Conservation (phyloP, 2,329 filamentous ascomycete genomes). For the Botryosphaeria dothidea region DNA sequence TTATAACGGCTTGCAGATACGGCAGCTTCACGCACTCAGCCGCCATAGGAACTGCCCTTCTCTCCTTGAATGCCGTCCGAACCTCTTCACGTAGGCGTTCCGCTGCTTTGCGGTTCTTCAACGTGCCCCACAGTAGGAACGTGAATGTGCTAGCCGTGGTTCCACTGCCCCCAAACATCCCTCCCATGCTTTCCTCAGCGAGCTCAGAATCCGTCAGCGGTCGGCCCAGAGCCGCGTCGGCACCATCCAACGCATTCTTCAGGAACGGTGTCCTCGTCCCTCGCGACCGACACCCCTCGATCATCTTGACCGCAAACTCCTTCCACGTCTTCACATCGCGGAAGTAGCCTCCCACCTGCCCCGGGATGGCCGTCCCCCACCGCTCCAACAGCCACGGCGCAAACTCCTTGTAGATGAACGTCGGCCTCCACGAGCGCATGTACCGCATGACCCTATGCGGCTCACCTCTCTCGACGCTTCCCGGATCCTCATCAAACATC, state of each 20-base stretch:
- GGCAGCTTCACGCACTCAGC: neutral
- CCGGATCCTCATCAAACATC: neutral
- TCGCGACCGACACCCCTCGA: neutral
- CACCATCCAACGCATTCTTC: neutral
- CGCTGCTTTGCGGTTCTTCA: neutral
- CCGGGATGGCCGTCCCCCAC: neutral
- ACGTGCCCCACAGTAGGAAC: slow-evolving; percentile 3
- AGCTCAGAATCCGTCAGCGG: neutral
- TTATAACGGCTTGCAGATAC: slow-evolving; percentile 18
- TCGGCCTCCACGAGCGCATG: neutral
- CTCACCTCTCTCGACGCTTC: neutral
- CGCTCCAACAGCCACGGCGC: neutral
- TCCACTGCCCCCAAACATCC: slow-evolving; percentile 5
- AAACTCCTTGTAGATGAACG: neutral
- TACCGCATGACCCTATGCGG: neutral
- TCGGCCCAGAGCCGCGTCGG: neutral
- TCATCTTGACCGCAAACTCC: neutral
- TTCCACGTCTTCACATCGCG: neutral
- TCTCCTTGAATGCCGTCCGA: neutral
- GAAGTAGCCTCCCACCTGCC: neutral
- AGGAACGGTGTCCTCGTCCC: neutral
- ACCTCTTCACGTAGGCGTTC: neutral
- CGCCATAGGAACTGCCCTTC: neutral
- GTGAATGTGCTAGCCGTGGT: slow-evolving; percentile 16
- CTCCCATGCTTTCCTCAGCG: slow-evolving; percentile 16